Conservation (phyloP, 805 yeast genomes). For the Starmerella potacharoeniae region DNA sequence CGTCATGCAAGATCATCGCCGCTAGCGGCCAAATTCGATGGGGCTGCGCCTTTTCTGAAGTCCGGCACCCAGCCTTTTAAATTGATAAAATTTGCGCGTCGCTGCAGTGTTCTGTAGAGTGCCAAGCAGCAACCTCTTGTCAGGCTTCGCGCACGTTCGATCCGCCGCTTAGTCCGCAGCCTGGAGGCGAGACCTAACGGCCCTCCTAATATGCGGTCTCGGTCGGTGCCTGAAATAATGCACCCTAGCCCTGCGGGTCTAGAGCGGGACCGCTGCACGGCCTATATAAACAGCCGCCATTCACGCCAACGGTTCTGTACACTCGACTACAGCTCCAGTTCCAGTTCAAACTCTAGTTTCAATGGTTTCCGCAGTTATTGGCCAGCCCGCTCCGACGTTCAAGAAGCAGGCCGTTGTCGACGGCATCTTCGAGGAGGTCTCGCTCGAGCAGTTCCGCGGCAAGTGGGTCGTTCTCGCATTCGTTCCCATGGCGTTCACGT, state of each 20-base stretch:
- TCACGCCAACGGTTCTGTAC: not conserved
- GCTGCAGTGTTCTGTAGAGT: too few relatives aligned
- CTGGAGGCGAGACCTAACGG: not conserved
- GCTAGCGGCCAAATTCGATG: not conserved
- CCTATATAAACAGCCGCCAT: not conserved
- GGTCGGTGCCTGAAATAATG: not conserved
- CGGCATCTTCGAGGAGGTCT: slow-evolving; percentile 90
- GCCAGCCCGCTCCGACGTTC: slow-evolving; percentile 94
- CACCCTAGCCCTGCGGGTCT: not conserved
- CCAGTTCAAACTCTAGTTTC: not conserved
- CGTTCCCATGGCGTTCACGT: slow-evolving; percentile 98
- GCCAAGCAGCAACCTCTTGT: too few relatives aligned
- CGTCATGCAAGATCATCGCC: not conserved
- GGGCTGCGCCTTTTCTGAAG: too few relatives aligned
- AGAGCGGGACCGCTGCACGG: not conserved
- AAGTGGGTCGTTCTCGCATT: slow-evolving; percentile 96
- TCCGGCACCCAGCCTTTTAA: too few relatives aligned
- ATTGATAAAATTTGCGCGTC: too few relatives aligned
- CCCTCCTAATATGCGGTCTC: not conserved
- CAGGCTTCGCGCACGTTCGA: too few relatives aligned
- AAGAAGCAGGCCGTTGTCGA: slow-evolving; percentile 94
- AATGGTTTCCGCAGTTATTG: slow-evolving; percentile 65
- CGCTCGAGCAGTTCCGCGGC: slow-evolving; percentile 91
- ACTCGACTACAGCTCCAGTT: too few relatives aligned
- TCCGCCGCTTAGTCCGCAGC: not conserved